Evolutionary conservation across 331 rosid species (phyloP), one percentile per base, ranked within the genome.

Genomic region (Spiraea crenata): DNA sequence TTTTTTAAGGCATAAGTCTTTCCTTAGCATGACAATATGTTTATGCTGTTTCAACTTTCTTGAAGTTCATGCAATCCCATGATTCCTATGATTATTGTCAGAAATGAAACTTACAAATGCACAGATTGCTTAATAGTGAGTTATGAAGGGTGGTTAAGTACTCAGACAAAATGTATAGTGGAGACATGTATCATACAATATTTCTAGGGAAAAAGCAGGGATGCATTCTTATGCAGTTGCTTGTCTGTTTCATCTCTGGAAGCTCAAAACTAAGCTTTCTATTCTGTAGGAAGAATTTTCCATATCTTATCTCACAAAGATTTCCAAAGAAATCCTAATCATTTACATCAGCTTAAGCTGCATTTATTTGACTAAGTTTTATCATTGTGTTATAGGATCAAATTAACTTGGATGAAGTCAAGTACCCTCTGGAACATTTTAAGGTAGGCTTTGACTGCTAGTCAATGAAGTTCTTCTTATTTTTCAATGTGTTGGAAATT

Each of bases 371-470:
- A 75, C 50, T 57, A 67, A 48, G 54, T 77, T 38, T 59, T 71
- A 56, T 76, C 56, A 45, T 75, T 73, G 59, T 72, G 48, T 65
- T 88, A 87, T 70, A 93, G 97, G 99, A 83, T 86, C 97, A 93
- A 89, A 82, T 93, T 70, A 89, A 84, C 84, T 75, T 87, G 90
- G 89, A 86, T 74, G 97, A 93, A 54, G 84, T 84, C 78, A 91
- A 89, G 82, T 55, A 89, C 75, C 92, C 97, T 35, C 44, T 91
- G 85, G 90, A 82, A 54, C 90, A 89, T 80, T 93, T 85, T 72
- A 89, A 91, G 95, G 99, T 89, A 80, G 65, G 82, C 44, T 63
- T 42, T 25, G 14, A 16, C 38, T 69, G 62, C 59, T 69, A 14
- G 11, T 37, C 9, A 48, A 46, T 57, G 65, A 59, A 40, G 45